These are phyloP conservation scores for Raffaelea deltoideospora DNA, from an alignment of 2,329 filamentous ascomycete species.

Conservation along the genomic window DNA sequence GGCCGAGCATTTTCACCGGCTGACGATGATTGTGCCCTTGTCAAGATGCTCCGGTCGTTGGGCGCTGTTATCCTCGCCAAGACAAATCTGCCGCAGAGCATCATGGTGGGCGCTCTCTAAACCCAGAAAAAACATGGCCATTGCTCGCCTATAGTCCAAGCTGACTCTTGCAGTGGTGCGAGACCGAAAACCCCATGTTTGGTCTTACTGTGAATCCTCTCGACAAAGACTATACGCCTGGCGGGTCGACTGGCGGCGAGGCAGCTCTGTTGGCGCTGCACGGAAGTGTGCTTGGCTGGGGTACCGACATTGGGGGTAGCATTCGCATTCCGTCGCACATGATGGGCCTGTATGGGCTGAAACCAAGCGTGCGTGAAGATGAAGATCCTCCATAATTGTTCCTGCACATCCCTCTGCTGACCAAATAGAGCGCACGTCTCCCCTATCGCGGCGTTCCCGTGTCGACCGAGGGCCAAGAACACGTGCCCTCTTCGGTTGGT, in stretches of 20 bases:
- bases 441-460: constrained; percentile 38
- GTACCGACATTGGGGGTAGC: constrained; percentile 16
- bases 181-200: constrained; percentile 21
- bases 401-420: constrained; percentile 22
- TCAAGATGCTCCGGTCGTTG: constrained; percentile 13
- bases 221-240: constrained; percentile 17
- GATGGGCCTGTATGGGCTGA: constrained; percentile 17
- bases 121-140: not conserved
- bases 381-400: constrained; percentile 10
- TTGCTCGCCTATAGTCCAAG: not conserved
- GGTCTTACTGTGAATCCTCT: constrained; percentile 19
- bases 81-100: constrained; percentile 14
- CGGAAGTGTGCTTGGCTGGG: constrained; percentile 31
- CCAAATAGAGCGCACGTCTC: constrained; percentile 23
- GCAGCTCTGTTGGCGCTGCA: constrained; percentile 18
- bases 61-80: constrained; percentile 15
- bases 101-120: constrained; percentile 8
- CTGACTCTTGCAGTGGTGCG: constrained; percentile 8
- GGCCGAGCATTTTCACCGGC: constrained; percentile 10
- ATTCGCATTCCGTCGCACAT: constrained; percentile 18
- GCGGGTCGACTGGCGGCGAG: constrained; percentile 23
- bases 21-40: constrained; percentile 3
- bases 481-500: constrained; percentile 40
- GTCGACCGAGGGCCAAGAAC: constrained; percentile 8
- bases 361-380: constrained; percentile 13